Evolutionary conservation across 2,329 filamentous ascomycete species (phyloP), one percentile per base, ranked within the genome.

Genomic region (Cladosporium colombiae): DNA sequence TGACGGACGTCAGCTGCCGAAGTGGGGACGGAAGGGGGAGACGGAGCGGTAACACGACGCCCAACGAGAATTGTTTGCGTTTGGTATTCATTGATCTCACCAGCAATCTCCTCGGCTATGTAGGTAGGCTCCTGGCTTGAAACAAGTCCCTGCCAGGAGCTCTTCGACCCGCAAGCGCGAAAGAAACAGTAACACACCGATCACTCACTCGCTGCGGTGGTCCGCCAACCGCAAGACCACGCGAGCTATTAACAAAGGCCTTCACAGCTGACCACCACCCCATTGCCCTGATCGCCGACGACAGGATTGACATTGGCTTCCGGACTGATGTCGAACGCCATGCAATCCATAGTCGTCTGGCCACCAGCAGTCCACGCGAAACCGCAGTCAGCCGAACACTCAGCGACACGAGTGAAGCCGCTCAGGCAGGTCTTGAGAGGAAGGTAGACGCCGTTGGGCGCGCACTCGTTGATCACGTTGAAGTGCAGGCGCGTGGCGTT

Each of bases 401-500:
- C 23, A 6, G 31, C 10, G 11, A 59, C 35, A 2, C 31, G 31
- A 16, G 56, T 44, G 56, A 59, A 59, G 37, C 56, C 56, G 21
- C 23, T 27, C 7, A 52, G 11, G 31, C 59, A 62, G 16, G 31
- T 33, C 0, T 52, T 14, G 3, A 35, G 31, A 33, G 59, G 59
- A 13, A 62, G 29, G 14, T 62, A 62, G 16, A 62, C 16, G 44
- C 59, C 59, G 8, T 62, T 62, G 10, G 59, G 59, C 6, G 59
- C 46, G 59, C 59, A 62, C 44, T 37, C 18, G 46, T 52, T 62
- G 29, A 35, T n/a, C 27, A 62, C 44, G 46, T 50, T 62, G 59
- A 62, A 62, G 59, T 37, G 23, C n/a, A 62, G n/a, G 59, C 59
- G 59, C 31, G 27, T 53, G 8, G 40, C 10, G 44, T 52, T 31